These are phyloP conservation scores for Tremella fuciformis DNA, from an alignment of 768 basidiomycete species.

Conservation along the genomic window DNA sequence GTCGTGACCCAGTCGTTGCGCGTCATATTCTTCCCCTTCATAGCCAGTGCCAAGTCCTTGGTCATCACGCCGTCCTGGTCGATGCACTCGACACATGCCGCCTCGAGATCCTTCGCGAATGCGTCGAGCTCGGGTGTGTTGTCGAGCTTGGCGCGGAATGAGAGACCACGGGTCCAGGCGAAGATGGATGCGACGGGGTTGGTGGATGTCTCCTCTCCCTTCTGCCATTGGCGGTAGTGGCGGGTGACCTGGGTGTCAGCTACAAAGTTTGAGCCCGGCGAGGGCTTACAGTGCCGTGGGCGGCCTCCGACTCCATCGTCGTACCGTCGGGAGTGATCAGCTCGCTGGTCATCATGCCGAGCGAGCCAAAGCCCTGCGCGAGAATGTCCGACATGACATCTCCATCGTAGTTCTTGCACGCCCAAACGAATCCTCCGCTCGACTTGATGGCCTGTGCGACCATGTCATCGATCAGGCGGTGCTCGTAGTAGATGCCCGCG, in stretches of 20 bases:
- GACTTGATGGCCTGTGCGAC: slow-evolving; percentile 98
- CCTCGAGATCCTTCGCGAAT: slow-evolving; percentile 80
- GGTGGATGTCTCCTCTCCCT: slow-evolving; percentile 95
- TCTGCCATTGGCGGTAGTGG: slow-evolving; percentile 95
- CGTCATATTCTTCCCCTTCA: slow-evolving; percentile 84
- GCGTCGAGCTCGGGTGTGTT: slow-evolving; percentile 66
- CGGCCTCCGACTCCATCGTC: slow-evolving; percentile 91
- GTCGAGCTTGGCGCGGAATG: slow-evolving; percentile 91
- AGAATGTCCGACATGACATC: slow-evolving; percentile 91
- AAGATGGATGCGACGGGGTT: slow-evolving; percentile 99
- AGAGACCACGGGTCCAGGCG: slow-evolving; percentile 93
- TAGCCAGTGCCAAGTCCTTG: slow-evolving; percentile 91
- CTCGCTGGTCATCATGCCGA: slow-evolving; percentile 98
- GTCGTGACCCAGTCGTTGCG: slow-evolving; percentile 97
- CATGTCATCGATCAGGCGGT: slow-evolving; percentile 71
- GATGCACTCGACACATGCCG: slow-evolving; percentile 84
- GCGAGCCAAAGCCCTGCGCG: slow-evolving; percentile 91
- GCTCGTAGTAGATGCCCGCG: slow-evolving; percentile 63
- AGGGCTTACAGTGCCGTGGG: slow-evolving; percentile 64
- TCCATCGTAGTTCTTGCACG: slow-evolving; percentile 65
- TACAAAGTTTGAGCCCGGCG: background rate
- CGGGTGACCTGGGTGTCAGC: slow-evolving; percentile 64
- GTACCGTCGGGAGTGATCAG: slow-evolving; percentile 91
- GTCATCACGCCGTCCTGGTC: slow-evolving; percentile 90
- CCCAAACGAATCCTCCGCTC: slow-evolving; percentile 81